These are phyloP conservation scores for Arachis stenosperma DNA, from an alignment of 306 rosid genomes.

Conservation along the genomic window DNA sequence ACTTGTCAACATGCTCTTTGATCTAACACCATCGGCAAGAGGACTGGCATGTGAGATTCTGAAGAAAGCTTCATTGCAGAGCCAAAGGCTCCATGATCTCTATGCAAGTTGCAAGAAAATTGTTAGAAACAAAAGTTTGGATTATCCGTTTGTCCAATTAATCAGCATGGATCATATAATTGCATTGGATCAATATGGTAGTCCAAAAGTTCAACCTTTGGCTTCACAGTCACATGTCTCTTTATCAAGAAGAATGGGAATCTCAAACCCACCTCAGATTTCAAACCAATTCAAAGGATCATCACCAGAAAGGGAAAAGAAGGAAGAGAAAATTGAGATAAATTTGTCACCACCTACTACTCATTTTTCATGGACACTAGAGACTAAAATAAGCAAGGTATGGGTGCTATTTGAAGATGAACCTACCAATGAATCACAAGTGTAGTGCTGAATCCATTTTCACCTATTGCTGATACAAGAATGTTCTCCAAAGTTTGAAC, in stretches of 20 bases:
- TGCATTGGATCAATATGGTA: conserved; percentile 50
- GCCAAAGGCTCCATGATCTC: conserved; percentile 55
- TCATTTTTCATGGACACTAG: conserved; percentile 53
- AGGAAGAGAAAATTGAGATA: conserved; percentile 43
- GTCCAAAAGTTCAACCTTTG: conserved; percentile 28
- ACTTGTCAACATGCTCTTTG: conserved; percentile 61
- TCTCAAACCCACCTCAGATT: conserved; percentile 38
- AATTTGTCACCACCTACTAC: conserved; percentile 33
- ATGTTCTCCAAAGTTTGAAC: conserved; percentile 35
- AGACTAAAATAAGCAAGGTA: conserved; percentile 66
- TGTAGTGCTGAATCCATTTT: conserved; percentile 42
- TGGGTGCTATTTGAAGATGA: conserved; percentile 77
- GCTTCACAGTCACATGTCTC: conserved; percentile 40
- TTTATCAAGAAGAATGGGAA: conserved; percentile 8
- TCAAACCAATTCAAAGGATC: conserved; percentile 34
- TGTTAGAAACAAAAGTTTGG: conserved; percentile 56
- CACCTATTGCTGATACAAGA: conserved; percentile 39
- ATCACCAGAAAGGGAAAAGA: conserved; percentile 32
- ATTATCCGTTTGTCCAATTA: conserved; percentile 60
- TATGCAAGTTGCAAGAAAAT: conserved; percentile 53
- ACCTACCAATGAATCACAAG: conserved; percentile 40
- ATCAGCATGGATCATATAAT: conserved; percentile 51
- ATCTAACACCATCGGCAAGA: conserved; percentile 52
- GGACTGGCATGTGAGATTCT: conserved; percentile 60
- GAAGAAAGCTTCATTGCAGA: conserved; percentile 55